Conservation (phyloP, 2,329 filamentous ascomycete genomes). For the Hymenoscyphus scutula region DNA sequence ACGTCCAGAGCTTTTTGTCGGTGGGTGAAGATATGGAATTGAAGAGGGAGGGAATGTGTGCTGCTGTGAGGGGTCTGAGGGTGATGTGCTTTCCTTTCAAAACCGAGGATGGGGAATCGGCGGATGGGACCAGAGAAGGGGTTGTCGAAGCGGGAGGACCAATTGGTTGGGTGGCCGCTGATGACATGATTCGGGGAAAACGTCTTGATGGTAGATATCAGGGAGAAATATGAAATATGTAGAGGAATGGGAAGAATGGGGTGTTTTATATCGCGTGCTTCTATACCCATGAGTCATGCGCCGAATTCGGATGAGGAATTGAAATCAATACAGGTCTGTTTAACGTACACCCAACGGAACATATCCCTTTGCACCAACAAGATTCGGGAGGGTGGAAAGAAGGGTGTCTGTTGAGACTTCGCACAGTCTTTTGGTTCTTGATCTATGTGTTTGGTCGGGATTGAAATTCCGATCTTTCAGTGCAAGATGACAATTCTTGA, state of each 20-base stretch:
- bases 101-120: conserved; percentile 7
- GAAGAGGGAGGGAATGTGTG: conserved; percentile 27
- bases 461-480: no score
- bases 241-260: neutral
- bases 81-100: conserved; percentile 21
- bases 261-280: neutral
- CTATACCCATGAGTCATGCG: neutral
- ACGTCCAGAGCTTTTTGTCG: conserved; percentile 41
- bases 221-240: neutral
- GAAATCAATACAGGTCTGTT: neutral
- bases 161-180: neutral
- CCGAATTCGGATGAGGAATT: neutral
- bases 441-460: no score
- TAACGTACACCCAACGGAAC: neutral
- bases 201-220: neutral
- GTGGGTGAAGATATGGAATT: conserved; percentile 20
- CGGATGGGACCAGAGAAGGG: conserved; percentile 15
- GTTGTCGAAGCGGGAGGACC: conserved; percentile 14
- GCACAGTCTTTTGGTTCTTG: no score
- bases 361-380: neutral
- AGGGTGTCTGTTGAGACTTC: no score
- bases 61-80: conserved; percentile 21
- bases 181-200: neutral
- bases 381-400: no score
- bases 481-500: neutral